These are phyloP conservation scores for Talaromyces borbonicus DNA, from an alignment of 495 filamentous ascomycete genomes.

Conservation along the genomic window DNA sequence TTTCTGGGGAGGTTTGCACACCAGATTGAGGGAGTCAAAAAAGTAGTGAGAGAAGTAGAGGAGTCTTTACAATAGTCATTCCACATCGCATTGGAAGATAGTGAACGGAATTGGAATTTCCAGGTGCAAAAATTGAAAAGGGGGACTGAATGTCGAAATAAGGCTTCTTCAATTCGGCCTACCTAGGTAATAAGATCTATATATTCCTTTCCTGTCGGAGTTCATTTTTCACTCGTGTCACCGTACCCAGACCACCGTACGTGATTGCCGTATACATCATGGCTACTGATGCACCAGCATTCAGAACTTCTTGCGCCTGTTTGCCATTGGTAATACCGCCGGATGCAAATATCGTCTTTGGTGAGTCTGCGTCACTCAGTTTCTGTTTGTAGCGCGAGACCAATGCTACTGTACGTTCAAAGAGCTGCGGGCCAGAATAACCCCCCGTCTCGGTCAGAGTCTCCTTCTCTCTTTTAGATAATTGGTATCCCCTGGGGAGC, in stretches of 20 bases:
- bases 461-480: constrained; percentile 56
- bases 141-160: too few species aligned
- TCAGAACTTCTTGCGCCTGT: constrained; percentile 66
- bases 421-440: constrained; percentile 82
- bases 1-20: constrained; percentile 79
- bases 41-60: constrained; percentile 60
- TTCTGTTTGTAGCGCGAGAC: constrained; percentile 65
- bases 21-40: constrained; percentile 54
- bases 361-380: constrained; percentile 15
- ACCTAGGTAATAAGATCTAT: too few species aligned
- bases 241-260: constrained; percentile 77
- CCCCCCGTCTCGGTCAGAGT: constrained; percentile 71
- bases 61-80: constrained; percentile 21
- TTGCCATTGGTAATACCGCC: constrained; percentile 82
- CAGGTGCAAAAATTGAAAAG: too few species aligned
- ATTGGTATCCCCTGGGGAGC: constrained; percentile 50
- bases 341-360: constrained; percentile 83
- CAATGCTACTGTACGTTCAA: constrained; percentile 62
- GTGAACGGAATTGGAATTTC: too few species aligned
- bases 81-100: neutral
- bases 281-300: constrained; percentile 78
- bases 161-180: too few species aligned
- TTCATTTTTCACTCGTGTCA: constrained; percentile 80
- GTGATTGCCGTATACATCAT: constrained; percentile 78
- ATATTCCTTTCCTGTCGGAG: constrained; percentile 51